Conservation (phyloP, 306 rosid genomes). For the Hippophae tibetana region DNA sequence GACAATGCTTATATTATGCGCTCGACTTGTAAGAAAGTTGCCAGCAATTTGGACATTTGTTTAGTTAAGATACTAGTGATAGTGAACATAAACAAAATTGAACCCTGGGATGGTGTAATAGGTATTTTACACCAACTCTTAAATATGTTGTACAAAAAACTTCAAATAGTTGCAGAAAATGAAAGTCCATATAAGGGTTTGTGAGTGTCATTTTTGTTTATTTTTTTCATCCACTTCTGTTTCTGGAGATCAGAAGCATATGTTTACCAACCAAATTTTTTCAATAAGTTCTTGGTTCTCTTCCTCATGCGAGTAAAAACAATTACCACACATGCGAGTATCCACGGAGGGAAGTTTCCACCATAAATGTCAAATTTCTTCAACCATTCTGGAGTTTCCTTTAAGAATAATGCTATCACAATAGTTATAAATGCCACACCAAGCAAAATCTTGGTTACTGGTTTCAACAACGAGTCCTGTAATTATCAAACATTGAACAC, state of each 20-base stretch:
- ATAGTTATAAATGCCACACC: conserved; percentile 58
- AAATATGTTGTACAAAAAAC: no score
- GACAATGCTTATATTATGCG: no score
- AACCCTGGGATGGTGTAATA: no score
- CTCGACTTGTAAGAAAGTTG: no score
- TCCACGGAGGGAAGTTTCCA: conserved; percentile 77
- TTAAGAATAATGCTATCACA: conserved; percentile 43
- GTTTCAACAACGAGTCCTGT: conserved; percentile 76
- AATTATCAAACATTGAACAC: conserved; percentile 1
- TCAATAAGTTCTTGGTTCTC: conserved; percentile 60
- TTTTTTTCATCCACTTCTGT: no score
- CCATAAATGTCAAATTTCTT: conserved; percentile 44
- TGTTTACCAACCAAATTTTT: conserved; percentile 47
- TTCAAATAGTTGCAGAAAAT: no score
- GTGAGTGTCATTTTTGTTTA: no score
- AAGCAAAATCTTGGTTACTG: conserved; percentile 60
- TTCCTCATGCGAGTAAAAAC: conserved; percentile 82
- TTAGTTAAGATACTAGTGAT: no score
- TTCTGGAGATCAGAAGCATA: background rate
- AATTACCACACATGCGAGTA: conserved; percentile 72
- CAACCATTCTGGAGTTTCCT: conserved; percentile 59
- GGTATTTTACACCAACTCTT: no score
- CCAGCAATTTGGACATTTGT: no score
- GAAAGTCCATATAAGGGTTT: no score
- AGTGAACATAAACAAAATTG: no score